A percentile compares a stretch with the other conserved stretches of the same genome.
Conservation (phyloP, 2,329 filamentous ascomycete species). For the Diaporthe citri region DNA sequence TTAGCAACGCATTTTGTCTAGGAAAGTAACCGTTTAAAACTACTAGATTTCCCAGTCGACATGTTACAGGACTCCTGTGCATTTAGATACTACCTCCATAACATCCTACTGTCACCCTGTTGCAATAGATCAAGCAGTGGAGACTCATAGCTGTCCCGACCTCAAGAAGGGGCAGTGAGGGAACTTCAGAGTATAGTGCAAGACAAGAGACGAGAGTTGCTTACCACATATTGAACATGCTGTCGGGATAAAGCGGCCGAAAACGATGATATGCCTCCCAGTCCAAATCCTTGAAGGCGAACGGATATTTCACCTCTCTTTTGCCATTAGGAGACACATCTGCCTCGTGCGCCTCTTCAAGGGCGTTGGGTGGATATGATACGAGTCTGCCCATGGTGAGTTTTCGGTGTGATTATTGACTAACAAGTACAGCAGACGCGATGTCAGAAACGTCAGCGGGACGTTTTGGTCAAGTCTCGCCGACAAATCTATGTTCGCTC, state of each 20-base stretch:
- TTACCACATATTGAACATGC: slow-evolving; percentile 41
- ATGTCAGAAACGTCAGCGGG: neutral
- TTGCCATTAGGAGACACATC: slow-evolving; percentile 20
- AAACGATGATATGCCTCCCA: slow-evolving; percentile 43
- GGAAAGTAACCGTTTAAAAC: neutral
- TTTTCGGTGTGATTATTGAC: no score
- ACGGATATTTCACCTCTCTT: slow-evolving; percentile 40
- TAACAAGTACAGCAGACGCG: neutral
- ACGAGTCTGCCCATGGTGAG: slow-evolving; percentile 2
- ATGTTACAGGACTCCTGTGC: neutral
- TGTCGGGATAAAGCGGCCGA: slow-evolving; percentile 41
- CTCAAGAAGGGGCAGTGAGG: neutral
- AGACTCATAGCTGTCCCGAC: neutral
- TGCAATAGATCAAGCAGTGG: neutral
- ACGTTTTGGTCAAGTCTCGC: no score
- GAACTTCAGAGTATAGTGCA: neutral
- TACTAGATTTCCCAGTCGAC: no score
- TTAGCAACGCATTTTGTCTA: neutral
- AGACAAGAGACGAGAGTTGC: neutral
- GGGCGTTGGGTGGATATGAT: neutral
- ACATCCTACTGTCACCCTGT: neutral
- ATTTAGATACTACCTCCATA: no score
- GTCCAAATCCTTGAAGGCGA: slow-evolving; percentile 43
- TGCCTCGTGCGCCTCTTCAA: slow-evolving; percentile 41
- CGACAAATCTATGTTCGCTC: neutral